Evolutionary conservation across 345 rosid species (phyloP).

Genomic region (Eucalyptus shirleyi): DNA sequence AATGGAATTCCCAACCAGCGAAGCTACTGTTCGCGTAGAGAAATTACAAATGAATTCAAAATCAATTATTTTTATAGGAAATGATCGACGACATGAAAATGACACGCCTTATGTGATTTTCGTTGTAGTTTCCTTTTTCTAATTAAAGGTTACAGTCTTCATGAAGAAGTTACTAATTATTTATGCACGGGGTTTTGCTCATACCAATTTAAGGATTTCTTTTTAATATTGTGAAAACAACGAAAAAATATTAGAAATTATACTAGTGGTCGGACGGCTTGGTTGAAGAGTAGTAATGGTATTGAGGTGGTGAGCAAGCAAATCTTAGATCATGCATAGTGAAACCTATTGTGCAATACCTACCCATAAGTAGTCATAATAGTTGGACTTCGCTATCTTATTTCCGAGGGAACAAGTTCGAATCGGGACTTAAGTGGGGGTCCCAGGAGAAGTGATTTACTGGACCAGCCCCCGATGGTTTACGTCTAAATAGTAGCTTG

Average conservation of each 20-base stretch:
- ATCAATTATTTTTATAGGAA: neutral
- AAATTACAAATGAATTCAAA: neutral
- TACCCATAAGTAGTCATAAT: too few species aligned
- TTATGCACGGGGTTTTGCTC: neutral
- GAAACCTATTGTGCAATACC: neutral
- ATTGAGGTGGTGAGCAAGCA: neutral
- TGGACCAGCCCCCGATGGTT: fast-evolving
- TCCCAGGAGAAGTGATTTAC: fast-evolving
- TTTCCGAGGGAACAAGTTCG: fast-evolving
- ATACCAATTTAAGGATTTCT: neutral
- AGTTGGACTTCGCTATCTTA: too few species aligned
- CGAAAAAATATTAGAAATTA: neutral
- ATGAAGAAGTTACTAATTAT: neutral
- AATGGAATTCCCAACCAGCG: neutral
- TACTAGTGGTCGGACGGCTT: neutral
- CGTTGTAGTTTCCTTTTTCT: neutral
- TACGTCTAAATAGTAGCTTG: too few species aligned
- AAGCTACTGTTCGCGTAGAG: too few species aligned
- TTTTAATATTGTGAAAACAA: neutral
- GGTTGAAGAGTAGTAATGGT: neutral
- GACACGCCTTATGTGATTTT: neutral
- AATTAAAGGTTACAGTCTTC: neutral
- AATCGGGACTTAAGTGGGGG: too few species aligned
- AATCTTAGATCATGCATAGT: neutral
- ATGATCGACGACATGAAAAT: neutral